Percentiles rank a stretch among this genome's conserved stretches.
Conservation (phyloP, 345 rosid genomes). For the Lepidium sativum region DNA sequence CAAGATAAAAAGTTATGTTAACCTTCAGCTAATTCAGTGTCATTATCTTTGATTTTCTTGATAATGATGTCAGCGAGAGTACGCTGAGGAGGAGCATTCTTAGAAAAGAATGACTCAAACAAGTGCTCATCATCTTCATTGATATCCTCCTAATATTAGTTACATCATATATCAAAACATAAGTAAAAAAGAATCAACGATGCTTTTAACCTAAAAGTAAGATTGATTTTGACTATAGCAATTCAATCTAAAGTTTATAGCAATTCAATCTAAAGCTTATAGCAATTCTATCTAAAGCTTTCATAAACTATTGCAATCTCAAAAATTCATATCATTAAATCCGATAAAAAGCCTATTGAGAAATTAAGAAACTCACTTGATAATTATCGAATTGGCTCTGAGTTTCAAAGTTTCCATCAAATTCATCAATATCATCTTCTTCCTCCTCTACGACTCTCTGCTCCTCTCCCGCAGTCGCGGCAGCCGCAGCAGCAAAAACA, state of each 20-base stretch:
- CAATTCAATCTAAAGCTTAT: background rate
- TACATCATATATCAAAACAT: background rate
- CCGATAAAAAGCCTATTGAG: background rate
- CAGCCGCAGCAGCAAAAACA: slow-evolving; percentile 30
- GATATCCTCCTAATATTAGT: slow-evolving; percentile 47
- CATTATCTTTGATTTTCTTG: slow-evolving; percentile 52
- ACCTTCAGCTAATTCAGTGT: slow-evolving; percentile 62
- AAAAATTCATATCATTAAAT: background rate
- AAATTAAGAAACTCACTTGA: slow-evolving; percentile 33
- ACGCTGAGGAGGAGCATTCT: slow-evolving; percentile 54
- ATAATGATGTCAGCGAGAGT: slow-evolving; percentile 79
- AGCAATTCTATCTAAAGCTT: background rate
- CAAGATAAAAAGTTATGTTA: background rate
- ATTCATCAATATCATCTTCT: slow-evolving; percentile 59
- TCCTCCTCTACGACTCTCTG: slow-evolving; percentile 35
- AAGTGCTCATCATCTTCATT: slow-evolving; percentile 77
- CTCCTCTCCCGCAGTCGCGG: slow-evolving; percentile 30
- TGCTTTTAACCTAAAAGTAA: background rate
- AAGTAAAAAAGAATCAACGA: background rate
- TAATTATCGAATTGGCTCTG: slow-evolving; percentile 44
- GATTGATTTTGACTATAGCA: background rate
- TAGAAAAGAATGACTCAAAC: slow-evolving; percentile 67
- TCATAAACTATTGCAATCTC: background rate
- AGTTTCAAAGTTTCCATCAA: slow-evolving; percentile 52
- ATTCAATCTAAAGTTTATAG: background rate